A percentile compares a stretch with the other conserved stretches of the same genome.
phyloP scores from a whole-genome alignment of 148 eudicot species.

The Camellia lanceoleosa region DNA sequence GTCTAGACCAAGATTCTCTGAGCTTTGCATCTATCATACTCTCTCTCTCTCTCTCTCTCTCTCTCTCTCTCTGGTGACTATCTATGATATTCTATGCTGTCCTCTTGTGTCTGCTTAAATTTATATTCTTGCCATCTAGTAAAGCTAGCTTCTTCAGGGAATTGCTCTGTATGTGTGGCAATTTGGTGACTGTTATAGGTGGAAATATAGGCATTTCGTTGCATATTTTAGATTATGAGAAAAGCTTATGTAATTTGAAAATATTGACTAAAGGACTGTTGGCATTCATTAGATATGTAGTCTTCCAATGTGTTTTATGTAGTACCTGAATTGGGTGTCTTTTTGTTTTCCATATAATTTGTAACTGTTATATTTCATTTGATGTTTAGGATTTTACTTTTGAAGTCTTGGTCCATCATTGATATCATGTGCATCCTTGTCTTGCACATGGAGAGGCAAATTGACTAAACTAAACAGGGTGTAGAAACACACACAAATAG shows the following conservation, averaged over 20 bases:
- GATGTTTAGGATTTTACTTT: neutral
- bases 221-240: neutral
- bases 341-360: neutral
- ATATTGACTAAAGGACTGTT: neutral
- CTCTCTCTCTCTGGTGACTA: too few species aligned
- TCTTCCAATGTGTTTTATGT: neutral
- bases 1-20: conserved; percentile 2
- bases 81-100: neutral
- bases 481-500: too few species aligned
- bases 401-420: neutral
- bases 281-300: neutral
- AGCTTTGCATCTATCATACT: neutral
- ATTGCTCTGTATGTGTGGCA: neutral
- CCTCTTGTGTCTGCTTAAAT: neutral
- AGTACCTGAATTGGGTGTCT: neutral
- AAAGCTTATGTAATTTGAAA: neutral
- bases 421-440: neutral
- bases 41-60: too few species aligned
- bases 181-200: neutral
- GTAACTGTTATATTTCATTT: neutral
- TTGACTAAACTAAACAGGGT: too few species aligned
- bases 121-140: neutral
- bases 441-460: too few species aligned
- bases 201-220: neutral
- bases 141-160: neutral